Evolutionary conservation across 2,329 filamentous ascomycete genomes (phyloP), one percentile per base, ranked within the genome.

Genomic region (Exophiala mesophila): DNA sequence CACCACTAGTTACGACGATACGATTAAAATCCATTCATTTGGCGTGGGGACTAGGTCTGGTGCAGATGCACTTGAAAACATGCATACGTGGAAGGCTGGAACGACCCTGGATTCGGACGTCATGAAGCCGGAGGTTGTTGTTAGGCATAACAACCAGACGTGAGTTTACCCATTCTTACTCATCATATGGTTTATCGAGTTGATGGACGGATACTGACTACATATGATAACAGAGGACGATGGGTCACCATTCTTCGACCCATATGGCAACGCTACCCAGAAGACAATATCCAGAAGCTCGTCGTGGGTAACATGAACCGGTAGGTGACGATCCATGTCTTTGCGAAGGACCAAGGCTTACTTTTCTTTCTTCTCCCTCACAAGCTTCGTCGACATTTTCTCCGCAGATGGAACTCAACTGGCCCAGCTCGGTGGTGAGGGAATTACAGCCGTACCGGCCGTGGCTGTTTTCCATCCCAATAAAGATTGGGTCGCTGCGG

Each of bases 251-350:
- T 77, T 55, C 68, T 84, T 73, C 60, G 94, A 74, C 75, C 92
- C 62, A 88, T 95, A 56, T 98, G 92, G 92, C 92, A 98, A 63
- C 71, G 77, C 21, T 74, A 77, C 33, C 90, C 92, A 0, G 68
- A 74, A 23, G 87, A 92, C 45, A 82, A 82, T 5, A 80, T 94
- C 4, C 83, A 94, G 50, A 88, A 90, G 48, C 88, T 98, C 56
- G 85, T 80, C 17, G 90, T 98, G 44, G 92, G 87, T 1, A 98
- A 97, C 55, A 97, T 97, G 92, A 95, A 94, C 60, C 80, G 92
- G 39, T 51, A 36, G n/a, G n/a, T n/a, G n/a, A n/a, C n/a, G n/a
- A n/a, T n/a, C n/a, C n/a, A n/a, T n/a, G n/a, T n/a, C n/a, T n/a
- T n/a, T n/a, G n/a, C n/a, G n/a, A n/a, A n/a, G n/a, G n/a, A n/a